Percentiles rank a stretch among this genome's conserved stretches.
phyloP scores from a whole-genome alignment of 108 stramenopile species.

The Cyclotella sp. region DNA sequence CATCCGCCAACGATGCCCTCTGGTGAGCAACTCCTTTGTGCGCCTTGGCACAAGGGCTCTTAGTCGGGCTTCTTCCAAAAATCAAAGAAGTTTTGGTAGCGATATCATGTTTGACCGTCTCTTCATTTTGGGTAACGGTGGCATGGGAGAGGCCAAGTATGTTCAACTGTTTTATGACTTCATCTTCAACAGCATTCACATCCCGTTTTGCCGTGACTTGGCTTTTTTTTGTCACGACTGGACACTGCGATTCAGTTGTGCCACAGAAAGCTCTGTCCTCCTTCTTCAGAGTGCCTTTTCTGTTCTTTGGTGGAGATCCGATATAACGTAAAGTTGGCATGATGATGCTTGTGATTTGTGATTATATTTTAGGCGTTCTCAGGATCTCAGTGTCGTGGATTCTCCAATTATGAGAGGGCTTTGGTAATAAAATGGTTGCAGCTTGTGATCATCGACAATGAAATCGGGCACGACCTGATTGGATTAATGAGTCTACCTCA shows the following conservation, averaged over 20 bases:
- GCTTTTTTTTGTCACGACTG: neutral
- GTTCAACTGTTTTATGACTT: neutral
- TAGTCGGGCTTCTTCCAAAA: neutral
- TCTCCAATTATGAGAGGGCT: too few species aligned
- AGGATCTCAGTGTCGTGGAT: too few species aligned
- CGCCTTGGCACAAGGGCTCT: neutral
- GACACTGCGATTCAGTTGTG: neutral
- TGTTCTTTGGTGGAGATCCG: neutral
- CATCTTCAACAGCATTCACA: neutral
- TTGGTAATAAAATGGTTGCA: too few species aligned
- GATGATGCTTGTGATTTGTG: too few species aligned
- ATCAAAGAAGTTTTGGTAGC: neutral
- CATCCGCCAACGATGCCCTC: neutral
- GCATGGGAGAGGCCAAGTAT: neutral
- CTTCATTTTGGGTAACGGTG: neutral
- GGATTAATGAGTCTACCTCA: too few species aligned
- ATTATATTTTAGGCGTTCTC: too few species aligned
- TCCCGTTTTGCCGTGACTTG: neutral
- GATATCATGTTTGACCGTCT: neutral
- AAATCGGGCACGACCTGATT: too few species aligned
- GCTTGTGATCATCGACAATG: too few species aligned
- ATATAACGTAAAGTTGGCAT: constrained; percentile 7
- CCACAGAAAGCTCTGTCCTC: neutral
- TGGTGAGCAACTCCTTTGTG: neutral
- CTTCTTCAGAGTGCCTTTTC: neutral